Conservation (phyloP, 1,284 basidiomycete genomes). For the Leccinum colubrinum region DNA sequence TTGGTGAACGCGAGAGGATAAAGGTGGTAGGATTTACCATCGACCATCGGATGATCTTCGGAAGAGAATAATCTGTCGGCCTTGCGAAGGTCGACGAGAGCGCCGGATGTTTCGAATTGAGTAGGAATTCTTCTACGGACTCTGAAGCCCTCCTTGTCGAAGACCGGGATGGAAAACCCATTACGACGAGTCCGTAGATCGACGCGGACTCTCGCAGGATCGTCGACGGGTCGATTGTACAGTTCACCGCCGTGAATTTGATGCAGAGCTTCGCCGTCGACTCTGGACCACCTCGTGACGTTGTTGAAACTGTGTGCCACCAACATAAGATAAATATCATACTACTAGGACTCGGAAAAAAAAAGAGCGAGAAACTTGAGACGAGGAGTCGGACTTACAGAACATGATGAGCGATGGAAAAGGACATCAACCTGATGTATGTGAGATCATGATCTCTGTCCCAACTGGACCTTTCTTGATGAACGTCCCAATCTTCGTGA, state of each 20-base stretch:
- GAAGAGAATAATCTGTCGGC: neutral
- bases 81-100: conserved; percentile 2
- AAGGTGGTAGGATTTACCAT: neutral
- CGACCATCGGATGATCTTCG: neutral
- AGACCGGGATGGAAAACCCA: neutral
- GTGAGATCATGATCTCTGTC: neutral
- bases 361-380: too few relatives aligned
- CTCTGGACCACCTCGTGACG: neutral
- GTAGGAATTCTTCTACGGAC: neutral
- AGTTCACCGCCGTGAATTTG: neutral
- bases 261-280: neutral
- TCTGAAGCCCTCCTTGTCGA: neutral
- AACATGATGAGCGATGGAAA: conserved; percentile 6
- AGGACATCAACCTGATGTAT: neutral
- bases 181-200: neutral
- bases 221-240: neutral
- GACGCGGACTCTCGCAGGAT: neutral
- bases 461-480: neutral
- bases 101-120: neutral
- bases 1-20: conserved; percentile 12
- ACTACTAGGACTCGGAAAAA: too few relatives aligned
- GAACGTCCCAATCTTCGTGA: neutral
- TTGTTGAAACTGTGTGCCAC: conserved; percentile 1
- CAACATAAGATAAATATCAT: too few relatives aligned
- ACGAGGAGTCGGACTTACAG: neutral